Evolutionary conservation across 2,329 filamentous ascomycete genomes (phyloP).

Genomic region (Talaromyces sp.): DNA sequence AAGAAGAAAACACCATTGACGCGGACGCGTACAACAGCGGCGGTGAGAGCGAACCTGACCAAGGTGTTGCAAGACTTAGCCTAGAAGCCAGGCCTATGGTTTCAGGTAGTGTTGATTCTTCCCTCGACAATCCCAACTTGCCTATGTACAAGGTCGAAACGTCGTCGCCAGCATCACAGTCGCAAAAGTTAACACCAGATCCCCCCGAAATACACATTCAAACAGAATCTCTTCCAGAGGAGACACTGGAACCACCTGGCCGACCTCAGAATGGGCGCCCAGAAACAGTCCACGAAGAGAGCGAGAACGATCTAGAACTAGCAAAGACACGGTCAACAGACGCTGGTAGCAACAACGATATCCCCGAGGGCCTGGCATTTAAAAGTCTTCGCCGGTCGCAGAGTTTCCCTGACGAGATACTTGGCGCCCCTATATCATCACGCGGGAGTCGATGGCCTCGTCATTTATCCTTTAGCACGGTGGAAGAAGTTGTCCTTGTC

Average conservation of each 20-base stretch:
- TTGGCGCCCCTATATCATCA: constrained; percentile 1
- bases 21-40: constrained; percentile 25
- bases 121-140: constrained; percentile 13
- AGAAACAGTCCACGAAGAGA: constrained; percentile 19
- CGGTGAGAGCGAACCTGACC: constrained; percentile 27
- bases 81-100: constrained; percentile 17
- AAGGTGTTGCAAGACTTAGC: constrained; percentile 10
- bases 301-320: constrained; percentile 25
- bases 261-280: neutral
- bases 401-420: constrained; percentile 24
- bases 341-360: constrained; percentile 24
- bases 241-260: constrained; percentile 7
- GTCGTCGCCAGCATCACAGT: constrained; percentile 8
- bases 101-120: constrained; percentile 16
- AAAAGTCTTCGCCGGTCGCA: constrained; percentile 33
- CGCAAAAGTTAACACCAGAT: constrained; percentile 14
- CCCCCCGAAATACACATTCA: constrained; percentile 32
- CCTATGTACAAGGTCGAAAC: constrained; percentile 13
- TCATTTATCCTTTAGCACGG: constrained; percentile 45
- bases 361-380: constrained; percentile 21
- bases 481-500: constrained; percentile 40
- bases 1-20: constrained; percentile 29
- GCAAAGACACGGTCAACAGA: constrained; percentile 26
- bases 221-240: constrained; percentile 13
- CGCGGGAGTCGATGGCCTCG: constrained; percentile 33